Evolutionary conservation across 768 basidiomycete species (phyloP).

Genomic region (Kwoniella shandongensis): DNA sequence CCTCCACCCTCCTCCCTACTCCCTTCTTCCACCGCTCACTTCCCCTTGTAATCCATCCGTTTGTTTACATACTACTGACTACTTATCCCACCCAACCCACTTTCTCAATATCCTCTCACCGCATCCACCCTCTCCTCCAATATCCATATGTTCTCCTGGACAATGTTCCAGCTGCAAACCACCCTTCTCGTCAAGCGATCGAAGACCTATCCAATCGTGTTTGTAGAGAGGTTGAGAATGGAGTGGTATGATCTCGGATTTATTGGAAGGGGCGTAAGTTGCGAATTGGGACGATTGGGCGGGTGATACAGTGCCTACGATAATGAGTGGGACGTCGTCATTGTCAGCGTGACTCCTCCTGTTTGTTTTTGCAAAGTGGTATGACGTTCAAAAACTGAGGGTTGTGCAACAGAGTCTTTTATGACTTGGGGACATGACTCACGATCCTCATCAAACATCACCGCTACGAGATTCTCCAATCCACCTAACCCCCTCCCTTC

Average conservation of each 20-base stretch:
- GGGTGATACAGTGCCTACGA: slow-evolving; percentile 47
- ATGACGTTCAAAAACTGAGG: too few relatives aligned
- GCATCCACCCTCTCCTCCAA: slow-evolving; percentile 43
- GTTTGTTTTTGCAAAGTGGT: slow-evolving; percentile 1
- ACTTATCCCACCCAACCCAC: slow-evolving; percentile 39
- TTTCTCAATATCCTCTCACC: slow-evolving; percentile 34
- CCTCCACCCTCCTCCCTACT: too few relatives aligned
- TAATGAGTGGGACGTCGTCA: slow-evolving; percentile 1
- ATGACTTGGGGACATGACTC: slow-evolving; percentile 18
- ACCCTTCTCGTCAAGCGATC: slow-evolving; percentile 29
- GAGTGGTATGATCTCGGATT: slow-evolving; percentile 33
- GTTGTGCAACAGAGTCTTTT: too few relatives aligned
- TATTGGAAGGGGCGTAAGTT: slow-evolving; percentile 38
- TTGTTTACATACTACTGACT: too few relatives aligned
- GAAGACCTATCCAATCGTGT: slow-evolving; percentile 48
- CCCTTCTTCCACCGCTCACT: too few relatives aligned
- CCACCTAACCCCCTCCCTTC: slow-evolving; percentile 25
- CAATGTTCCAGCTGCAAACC: slow-evolving; percentile 37
- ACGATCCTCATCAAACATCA: slow-evolving; percentile 52
- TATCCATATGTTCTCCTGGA: slow-evolving; percentile 52
- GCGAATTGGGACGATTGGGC: slow-evolving; percentile 50
- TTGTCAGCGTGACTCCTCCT: too few relatives aligned
- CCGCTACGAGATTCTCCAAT: slow-evolving; percentile 41
- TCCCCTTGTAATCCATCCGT: too few relatives aligned
- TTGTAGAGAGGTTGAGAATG: slow-evolving; percentile 35